Percentiles rank a stretch among this genome's conserved stretches.
Evolutionary conservation across 768 basidiomycete species (phyloP).

Genomic region (Termitomyces titanicus): DNA sequence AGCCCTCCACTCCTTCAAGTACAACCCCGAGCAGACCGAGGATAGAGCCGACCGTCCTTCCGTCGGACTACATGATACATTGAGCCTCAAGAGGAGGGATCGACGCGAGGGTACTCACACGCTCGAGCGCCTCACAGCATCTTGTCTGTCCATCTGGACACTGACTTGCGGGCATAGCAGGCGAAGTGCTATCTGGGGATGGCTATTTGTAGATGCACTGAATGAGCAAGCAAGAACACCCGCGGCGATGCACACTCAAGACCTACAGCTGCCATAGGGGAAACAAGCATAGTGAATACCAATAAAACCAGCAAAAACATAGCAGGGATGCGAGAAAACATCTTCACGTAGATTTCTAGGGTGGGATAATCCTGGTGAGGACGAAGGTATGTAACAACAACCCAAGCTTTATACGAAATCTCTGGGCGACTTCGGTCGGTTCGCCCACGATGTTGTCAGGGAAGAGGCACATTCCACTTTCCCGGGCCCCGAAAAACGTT

Average conservation of each 20-base stretch:
- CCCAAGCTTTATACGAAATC: neutral
- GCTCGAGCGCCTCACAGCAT: conserved; percentile 25
- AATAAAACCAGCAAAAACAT: conserved; percentile 12
- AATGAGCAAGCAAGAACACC: neutral
- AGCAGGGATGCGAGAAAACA: conserved; percentile 15
- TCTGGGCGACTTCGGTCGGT: neutral
- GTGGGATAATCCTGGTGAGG: neutral
- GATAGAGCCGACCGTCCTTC: conserved; percentile 17
- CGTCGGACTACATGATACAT: conserved; percentile 19
- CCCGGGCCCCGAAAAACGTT: no score
- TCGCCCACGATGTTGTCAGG: neutral
- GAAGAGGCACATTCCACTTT: no score
- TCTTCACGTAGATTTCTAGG: neutral
- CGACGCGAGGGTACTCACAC: conserved; percentile 11
- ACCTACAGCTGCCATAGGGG: conserved; percentile 19
- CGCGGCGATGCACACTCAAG: neutral
- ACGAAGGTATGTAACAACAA: neutral
- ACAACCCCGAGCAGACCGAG: conserved; percentile 22
- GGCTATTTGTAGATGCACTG: neutral
- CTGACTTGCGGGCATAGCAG: conserved; percentile 18
- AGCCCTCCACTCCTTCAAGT: conserved; percentile 22
- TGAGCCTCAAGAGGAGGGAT: neutral
- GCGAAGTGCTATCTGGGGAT: conserved; percentile 10
- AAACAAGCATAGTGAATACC: conserved; percentile 17
- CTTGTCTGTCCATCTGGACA: conserved; percentile 20